Evolutionary conservation across 2,329 filamentous ascomycete genomes (phyloP), one percentile per base, ranked within the genome.

Genomic region (Fusarium sp.): DNA sequence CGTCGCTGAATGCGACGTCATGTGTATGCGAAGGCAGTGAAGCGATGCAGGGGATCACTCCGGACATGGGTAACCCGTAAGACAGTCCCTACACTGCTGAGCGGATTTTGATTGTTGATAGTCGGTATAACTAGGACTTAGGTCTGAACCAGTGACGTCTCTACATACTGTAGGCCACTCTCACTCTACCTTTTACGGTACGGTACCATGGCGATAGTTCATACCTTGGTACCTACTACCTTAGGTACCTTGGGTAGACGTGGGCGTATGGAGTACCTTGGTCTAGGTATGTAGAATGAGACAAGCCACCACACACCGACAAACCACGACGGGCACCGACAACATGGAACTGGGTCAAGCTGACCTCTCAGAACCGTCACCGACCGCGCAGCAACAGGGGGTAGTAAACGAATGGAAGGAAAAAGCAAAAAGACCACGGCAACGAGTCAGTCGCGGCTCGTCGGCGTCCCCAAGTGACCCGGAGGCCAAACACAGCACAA

Each of bases 341-440:
- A 76, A 80, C 79, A 75, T 76, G 79, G 79, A 68, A 75, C 78
- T 71, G 79, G 79, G 78, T 73, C 75, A 58, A 61, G 63, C 53
- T 70, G 72, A 60, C 71, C 76, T 73, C 66, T 71, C 54, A 67
- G 63, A 64, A 57, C 60, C 51, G 55, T 55, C 56, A 28, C 55
- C 44, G 59, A 44, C 45, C 53, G n/a, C 35, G 22, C 33, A 64
- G 31, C 55, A 59, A 31, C 65, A 63, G 48, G 65, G 63, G 48
- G 38, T 15, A 13, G 35, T 14, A 50, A 64, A 47, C 58, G 26
- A 51, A 24, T 53, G 33, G 28, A 56, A 41, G n/a, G n/a, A 61
- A 66, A 65, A 69, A 72, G 56, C 62, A 76, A 70, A 58, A 30
- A 38, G 20, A 50, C 39, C 38, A 57, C 41, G 31, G 53, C 60